Percentiles rank a stretch among this genome's conserved stretches.
Conservation (phyloP, 139 green algal species). For the Chlorella ohadii region DNA sequence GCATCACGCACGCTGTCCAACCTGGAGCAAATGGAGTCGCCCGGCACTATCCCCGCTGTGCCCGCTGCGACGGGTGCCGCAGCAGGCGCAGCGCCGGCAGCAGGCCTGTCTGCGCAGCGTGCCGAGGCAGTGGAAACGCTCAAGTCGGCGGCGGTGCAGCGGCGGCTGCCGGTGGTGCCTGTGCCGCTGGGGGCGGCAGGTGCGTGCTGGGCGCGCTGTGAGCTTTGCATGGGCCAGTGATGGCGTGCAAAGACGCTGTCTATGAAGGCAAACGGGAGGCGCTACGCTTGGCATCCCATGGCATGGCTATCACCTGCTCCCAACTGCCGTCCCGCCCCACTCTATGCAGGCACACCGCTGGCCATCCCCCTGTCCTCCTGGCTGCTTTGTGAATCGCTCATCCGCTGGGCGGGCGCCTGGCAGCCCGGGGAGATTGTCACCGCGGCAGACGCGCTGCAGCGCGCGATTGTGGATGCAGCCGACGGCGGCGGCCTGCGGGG, state of each 20-base stretch:
- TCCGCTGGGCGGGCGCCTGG: slow-evolving; percentile 61
- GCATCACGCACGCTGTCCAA: slow-evolving; percentile 18
- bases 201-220: no score
- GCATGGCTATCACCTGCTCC: no score
- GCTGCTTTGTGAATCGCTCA: slow-evolving; percentile 57
- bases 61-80: background rate
- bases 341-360: slow-evolving; percentile 22
- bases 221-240: no score
- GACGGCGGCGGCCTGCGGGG: slow-evolving; percentile 40
- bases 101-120: background rate
- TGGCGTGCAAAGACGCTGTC: no score
- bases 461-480: slow-evolving; percentile 44
- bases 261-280: no score
- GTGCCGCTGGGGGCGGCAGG: background rate
- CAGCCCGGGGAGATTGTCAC: slow-evolving; percentile 20
- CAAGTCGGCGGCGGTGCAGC: slow-evolving; percentile 20
- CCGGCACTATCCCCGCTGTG: background rate
- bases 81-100: background rate
- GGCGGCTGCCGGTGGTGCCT: slow-evolving; percentile 29
- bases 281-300: no score
- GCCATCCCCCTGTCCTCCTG: slow-evolving; percentile 59
- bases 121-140: slow-evolving; percentile 14
- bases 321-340: background rate
- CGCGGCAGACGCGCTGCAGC: slow-evolving; percentile 30
- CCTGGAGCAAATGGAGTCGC: slow-evolving; percentile 1